phyloP scores from a whole-genome alignment of 768 basidiomycete genomes.

The Lepiota subincarnata region DNA sequence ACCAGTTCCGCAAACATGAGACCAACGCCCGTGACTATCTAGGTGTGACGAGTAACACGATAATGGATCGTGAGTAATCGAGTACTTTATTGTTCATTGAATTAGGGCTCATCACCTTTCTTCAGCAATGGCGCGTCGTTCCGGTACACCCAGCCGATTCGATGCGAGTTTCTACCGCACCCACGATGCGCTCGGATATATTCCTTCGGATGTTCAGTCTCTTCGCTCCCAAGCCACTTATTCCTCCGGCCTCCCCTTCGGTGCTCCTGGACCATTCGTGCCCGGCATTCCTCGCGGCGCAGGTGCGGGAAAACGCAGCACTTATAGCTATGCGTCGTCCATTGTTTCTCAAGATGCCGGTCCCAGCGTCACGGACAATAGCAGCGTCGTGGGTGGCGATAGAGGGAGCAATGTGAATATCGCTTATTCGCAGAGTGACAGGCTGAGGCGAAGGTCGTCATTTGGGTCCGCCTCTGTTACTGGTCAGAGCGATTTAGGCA shows the following conservation, averaged over 20 bases:
- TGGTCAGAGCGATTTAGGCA: conserved; percentile 75
- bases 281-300: conserved; percentile 59
- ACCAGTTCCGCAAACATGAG: conserved; percentile 91
- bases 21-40: conserved; percentile 82
- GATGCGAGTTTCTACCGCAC: conserved; percentile 95
- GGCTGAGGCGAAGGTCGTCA: conserved; percentile 72
- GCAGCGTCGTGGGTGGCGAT: conserved; percentile 56
- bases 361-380: conserved; percentile 52
- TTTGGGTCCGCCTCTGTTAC: conserved; percentile 66
- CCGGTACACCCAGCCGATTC: conserved; percentile 91
- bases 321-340: conserved; percentile 83
- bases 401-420: conserved; percentile 53
- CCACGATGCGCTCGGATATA: conserved; percentile 90
- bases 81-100: neutral
- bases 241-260: conserved; percentile 86
- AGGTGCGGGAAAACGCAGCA: conserved; percentile 68
- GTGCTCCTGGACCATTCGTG: conserved; percentile 64
- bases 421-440: conserved; percentile 88
- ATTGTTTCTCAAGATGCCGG: conserved; percentile 91
- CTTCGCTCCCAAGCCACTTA: conserved; percentile 96
- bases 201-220: conserved; percentile 93
- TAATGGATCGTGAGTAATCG: conserved; percentile 48
- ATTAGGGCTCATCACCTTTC: conserved; percentile 1
- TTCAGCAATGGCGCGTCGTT: conserved; percentile 52
- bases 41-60: conserved; percentile 36